Conservation (phyloP, 495 filamentous ascomycete species). For the Wilcoxina mikolae region DNA sequence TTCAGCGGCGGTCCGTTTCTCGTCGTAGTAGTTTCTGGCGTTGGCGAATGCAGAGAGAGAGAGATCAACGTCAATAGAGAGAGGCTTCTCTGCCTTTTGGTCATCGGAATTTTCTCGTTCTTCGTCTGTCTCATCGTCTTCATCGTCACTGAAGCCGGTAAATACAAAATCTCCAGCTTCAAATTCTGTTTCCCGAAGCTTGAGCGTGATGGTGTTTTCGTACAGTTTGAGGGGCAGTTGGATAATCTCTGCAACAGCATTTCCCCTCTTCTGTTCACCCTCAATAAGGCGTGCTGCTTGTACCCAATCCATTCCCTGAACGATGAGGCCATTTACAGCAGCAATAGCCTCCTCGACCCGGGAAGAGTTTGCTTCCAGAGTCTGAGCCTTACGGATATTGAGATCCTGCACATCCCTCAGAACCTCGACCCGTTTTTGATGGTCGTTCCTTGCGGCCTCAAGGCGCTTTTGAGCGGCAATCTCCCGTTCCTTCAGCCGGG, state of each 20-base stretch:
- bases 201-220: constrained; percentile 73
- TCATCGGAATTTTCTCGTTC: constrained; percentile 27
- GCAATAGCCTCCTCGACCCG: constrained; percentile 82
- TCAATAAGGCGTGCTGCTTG: constrained; percentile 79
- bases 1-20: constrained; percentile 64
- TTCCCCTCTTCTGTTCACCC: constrained; percentile 61
- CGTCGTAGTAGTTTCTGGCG: constrained; percentile 77
- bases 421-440: constrained; percentile 66
- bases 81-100: constrained; percentile 23
- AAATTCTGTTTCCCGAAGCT: constrained; percentile 54
- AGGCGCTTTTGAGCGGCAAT: constrained; percentile 66
- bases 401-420: constrained; percentile 63
- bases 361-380: constrained; percentile 77
- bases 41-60: constrained; percentile 70
- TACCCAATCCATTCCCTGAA: constrained; percentile 93
- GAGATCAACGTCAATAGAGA: constrained; percentile 75
- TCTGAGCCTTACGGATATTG: constrained; percentile 75
- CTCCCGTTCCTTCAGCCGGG: constrained; percentile 64
- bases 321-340: constrained; percentile 74
- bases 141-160: constrained; percentile 44
- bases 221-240: constrained; percentile 75
- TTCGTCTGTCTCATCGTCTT: constrained; percentile 38
- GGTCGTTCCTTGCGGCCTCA: constrained; percentile 64
- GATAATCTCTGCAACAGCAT: constrained; percentile 76
- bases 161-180: constrained; percentile 42